Evolutionary conservation across 2,329 filamentous ascomycete genomes (phyloP), one percentile per base, ranked within the genome.

Genomic region (Penicillium sp.): DNA sequence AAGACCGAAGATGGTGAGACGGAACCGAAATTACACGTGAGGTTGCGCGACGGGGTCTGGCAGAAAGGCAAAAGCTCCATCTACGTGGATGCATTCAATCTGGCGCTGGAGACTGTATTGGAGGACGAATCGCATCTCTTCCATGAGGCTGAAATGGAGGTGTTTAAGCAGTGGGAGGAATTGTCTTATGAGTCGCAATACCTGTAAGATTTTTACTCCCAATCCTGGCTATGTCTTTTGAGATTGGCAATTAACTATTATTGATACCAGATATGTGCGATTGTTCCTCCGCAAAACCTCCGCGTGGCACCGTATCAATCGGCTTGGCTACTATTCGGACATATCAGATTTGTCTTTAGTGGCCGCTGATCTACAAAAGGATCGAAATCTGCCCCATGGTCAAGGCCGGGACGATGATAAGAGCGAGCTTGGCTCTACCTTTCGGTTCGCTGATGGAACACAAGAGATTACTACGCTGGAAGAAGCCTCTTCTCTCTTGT

Each of bases 61-160:
- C 73, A 85, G 4, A 84, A 80, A 63, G 90, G 90, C 0, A 86
- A 84, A 68, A 95, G 86, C 64, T 97, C 92, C 1, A 90, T 99
- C 49, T 99, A 99, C 64, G 90, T 96, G 16, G 94, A 99, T 73
- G 94, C 94, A 0, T 99, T 99, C 77, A 96, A 96, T 65, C 78
- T 97, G 13, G 90, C 92, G 2, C 76, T 99, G 44, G 86, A 92
- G 53, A 96, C 90, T 0, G 94, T 99, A 3, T 74, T 97, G 11
- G 85, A 90, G 44, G 90, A 97, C 51, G 94, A 99, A 71, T 81
- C 83, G 0, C 90, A 96, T 71, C 76, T 99, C 0, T 99, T 97
- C 67, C 82, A 94, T 63, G 82, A 85, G 51, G 86, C 84, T 16
- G 94, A 99, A 71, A 82, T 80, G 63, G 77, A 81, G 13, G 80